Conservation (phyloP, 352 stramenopile species). For the Globisporangium barbulae region DNA sequence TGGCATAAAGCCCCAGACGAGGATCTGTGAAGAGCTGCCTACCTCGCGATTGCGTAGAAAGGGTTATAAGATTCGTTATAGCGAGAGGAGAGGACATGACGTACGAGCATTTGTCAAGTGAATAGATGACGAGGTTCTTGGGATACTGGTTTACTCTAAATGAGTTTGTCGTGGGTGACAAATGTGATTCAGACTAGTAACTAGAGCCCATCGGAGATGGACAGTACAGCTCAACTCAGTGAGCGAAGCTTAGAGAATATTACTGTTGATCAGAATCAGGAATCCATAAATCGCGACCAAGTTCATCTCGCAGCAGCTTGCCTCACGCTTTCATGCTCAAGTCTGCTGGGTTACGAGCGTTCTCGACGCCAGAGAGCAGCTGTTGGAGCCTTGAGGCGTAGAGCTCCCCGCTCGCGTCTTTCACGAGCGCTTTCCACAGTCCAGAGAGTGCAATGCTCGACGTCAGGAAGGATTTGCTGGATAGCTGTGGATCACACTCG, state of each 20-base stretch:
- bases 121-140: no score
- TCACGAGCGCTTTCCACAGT: conserved; percentile 6
- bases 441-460: not conserved
- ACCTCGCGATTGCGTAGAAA: not conserved
- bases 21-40: not conserved
- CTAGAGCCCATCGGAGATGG: no score
- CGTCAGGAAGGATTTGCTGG: not conserved
- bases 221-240: no score
- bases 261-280: no score
- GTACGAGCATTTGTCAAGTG: not conserved
- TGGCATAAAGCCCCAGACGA: conserved; percentile 6
- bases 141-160: no score
- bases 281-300: no score
- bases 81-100: not conserved
- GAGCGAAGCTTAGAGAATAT: no score
- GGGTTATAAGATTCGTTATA: no score
- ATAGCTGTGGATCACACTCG: not conserved
- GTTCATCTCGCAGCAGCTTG: not conserved
- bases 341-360: not conserved
- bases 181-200: no score
- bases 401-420: not conserved
- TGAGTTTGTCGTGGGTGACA: no score
- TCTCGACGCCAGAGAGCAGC: not conserved
- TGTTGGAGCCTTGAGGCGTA: not conserved
- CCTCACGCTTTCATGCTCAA: not conserved